These are phyloP conservation scores for Gonapodya prolifera DNA, from an alignment of 192 early-diverging fungal genomes.

Conservation along the genomic window DNA sequence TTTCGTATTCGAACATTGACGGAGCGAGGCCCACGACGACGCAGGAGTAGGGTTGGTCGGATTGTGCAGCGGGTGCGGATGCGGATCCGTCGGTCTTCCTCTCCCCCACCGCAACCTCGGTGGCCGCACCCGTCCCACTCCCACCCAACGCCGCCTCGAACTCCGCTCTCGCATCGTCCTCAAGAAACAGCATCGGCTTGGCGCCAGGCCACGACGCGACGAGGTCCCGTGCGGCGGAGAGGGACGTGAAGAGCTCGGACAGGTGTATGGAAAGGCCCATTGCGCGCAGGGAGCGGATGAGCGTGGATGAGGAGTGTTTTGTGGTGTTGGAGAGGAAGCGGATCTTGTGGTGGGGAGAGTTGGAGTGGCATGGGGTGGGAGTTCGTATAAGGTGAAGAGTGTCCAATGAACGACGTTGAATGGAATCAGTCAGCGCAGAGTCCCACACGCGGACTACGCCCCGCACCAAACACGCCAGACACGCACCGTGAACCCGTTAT, in stretches of 20 bases:
- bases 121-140: constrained; percentile 33
- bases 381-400: neutral
- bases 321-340: constrained; percentile 86
- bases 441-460: no score
- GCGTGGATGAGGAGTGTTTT: constrained; percentile 42
- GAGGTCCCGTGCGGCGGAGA: constrained; percentile 57
- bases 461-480: no score
- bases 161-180: constrained; percentile 53
- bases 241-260: constrained; percentile 64
- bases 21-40: constrained; percentile 80
- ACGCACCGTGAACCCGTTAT: neutral
- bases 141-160: constrained; percentile 32
- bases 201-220: constrained; percentile 25
- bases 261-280: constrained; percentile 57
- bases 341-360: constrained; percentile 15
- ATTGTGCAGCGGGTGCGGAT: neutral
- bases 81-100: neutral
- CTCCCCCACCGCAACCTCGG: constrained; percentile 14
- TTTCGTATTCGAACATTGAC: constrained; percentile 48
- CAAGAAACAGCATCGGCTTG: constrained; percentile 66
- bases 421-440: no score
- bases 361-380: neutral
- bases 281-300: constrained; percentile 40
- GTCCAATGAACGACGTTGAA: neutral
- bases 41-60: constrained; percentile 7